Base-by-base conservation (phyloP, 2,329 filamentous ascomycete species). In the Periconia macrospinosa region DNA sequence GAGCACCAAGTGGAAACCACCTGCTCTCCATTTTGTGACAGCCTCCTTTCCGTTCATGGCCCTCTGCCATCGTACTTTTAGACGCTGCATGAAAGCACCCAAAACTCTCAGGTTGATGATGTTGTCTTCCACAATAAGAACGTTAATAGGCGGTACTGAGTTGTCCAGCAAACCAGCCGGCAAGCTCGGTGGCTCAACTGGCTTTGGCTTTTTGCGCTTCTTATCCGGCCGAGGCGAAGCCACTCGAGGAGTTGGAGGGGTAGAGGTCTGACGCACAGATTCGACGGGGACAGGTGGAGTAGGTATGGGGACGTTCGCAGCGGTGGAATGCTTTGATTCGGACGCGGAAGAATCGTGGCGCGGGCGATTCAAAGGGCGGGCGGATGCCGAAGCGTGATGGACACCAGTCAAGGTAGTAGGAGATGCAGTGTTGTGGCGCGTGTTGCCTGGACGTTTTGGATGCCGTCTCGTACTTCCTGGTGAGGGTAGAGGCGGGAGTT, bases 61-160 rank as follows among this genome's bases (percentile, higher is more conserved):
- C n/a, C 91, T 95, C 74, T 94, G 89, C 92, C 93, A 97, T 33
- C 94, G 86, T 7, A 99, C 94, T 69, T 96, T 97, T 47, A 99
- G 81, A 46, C 92, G 83, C 77, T 97, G 96, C 81, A 97, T 93
- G 68, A 99, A 96, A 1, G 92, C 92, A 70, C 97, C 93, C 35
- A 99, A 80, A 10, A 99, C 86, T 67, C 91, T 90, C 62, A 97
- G 79, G 70, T 97, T 99, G 81, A 99, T 97, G 59, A 94, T 92
- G 74, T 99, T 99, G 77, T 99, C 94, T 78, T 99, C 94, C 14
- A 99, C 94, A 56, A 99, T 96, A 42, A 99, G 81, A 8, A 97
- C 92, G 64, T 96, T 97, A 77, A 99, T 97, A 1, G 94, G 93
- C 8, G 94, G 94, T 0, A 97, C 91, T 1, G 87, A 87, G 50